Percentiles rank a stretch among this genome's conserved stretches.
phyloP scores from a whole-genome alignment of 2,329 filamentous ascomycete species.

The Eurotiales sp. region DNA sequence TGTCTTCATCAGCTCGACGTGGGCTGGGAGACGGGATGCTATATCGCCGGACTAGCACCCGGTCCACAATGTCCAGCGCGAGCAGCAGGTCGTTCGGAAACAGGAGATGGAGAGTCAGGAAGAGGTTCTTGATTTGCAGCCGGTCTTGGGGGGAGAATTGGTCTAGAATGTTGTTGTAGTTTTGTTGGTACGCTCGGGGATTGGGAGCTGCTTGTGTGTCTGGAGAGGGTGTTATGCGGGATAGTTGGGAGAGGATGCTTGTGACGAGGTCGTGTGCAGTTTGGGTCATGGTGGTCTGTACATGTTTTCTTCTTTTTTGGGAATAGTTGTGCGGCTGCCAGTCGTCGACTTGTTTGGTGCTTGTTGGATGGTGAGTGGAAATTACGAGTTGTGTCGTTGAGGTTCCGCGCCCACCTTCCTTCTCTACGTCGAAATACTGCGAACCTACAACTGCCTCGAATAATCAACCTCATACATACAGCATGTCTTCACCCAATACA shows the following conservation, averaged over 20 bases:
- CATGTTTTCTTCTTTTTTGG: too few relatives aligned
- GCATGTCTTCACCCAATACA: not conserved
- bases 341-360: too few relatives aligned
- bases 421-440: too few relatives aligned
- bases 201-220: not conserved
- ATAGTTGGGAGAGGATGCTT: constrained; percentile 14
- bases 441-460: too few relatives aligned
- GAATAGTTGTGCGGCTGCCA: too few relatives aligned
- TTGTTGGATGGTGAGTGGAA: not conserved
- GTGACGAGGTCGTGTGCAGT: constrained; percentile 3
- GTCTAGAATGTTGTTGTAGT: constrained; percentile 19
- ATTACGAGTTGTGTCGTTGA: too few relatives aligned
- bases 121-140: constrained; percentile 46
- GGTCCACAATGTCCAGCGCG: constrained; percentile 82
- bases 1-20: constrained; percentile 5
- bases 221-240: constrained; percentile 10
- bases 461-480: too few relatives aligned
- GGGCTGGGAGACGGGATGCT: constrained; percentile 23
- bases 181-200: not conserved
- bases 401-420: too few relatives aligned
- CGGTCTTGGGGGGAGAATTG: not conserved
- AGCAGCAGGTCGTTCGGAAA: constrained; percentile 79
- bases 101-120: constrained; percentile 80
- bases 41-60: constrained; percentile 63
- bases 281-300: too few relatives aligned